A percentile compares a stretch with the other conserved stretches of the same genome.
Conservation (phyloP, 2,329 filamentous ascomycete species). For the Hypoxylon sp. region DNA sequence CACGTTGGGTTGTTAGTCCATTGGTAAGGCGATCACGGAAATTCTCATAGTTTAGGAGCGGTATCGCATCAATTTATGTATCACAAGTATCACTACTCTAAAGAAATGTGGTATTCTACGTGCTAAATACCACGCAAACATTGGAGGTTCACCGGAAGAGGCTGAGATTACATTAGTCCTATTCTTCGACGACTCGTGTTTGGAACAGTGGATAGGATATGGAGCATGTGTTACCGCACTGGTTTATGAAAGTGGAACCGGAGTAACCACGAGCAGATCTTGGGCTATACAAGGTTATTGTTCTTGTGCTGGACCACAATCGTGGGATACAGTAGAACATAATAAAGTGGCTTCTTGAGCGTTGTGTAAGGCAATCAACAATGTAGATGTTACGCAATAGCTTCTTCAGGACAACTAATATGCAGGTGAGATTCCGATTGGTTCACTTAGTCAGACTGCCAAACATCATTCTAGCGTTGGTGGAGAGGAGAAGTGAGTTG, state of each 20-base stretch:
- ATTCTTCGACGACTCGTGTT: background rate
- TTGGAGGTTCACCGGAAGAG: slow-evolving; percentile 15
- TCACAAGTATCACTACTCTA: background rate
- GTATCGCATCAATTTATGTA: background rate
- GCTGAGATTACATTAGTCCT: slow-evolving; percentile 4
- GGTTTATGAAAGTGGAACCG: slow-evolving; percentile 1
- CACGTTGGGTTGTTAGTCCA: background rate
- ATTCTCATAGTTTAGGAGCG: background rate
- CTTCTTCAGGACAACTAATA: background rate
- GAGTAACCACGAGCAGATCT: background rate
- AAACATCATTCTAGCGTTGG: background rate
- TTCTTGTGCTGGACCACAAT: background rate
- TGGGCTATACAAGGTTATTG: background rate
- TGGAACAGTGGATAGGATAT: slow-evolving; percentile 1
- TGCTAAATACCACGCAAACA: slow-evolving; percentile 12
- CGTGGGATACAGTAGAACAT: background rate
- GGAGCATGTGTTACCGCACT: background rate
- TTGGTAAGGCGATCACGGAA: background rate
- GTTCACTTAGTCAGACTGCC: background rate
- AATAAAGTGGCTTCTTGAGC: background rate
- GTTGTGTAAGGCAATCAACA: slow-evolving; percentile 16
- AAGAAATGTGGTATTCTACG: background rate
- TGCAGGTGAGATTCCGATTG: background rate
- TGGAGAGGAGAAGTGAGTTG: background rate
- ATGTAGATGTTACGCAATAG: slow-evolving; percentile 4